Conservation (phyloP, 768 basidiomycete species). For the Mycena rebaudengoi region DNA sequence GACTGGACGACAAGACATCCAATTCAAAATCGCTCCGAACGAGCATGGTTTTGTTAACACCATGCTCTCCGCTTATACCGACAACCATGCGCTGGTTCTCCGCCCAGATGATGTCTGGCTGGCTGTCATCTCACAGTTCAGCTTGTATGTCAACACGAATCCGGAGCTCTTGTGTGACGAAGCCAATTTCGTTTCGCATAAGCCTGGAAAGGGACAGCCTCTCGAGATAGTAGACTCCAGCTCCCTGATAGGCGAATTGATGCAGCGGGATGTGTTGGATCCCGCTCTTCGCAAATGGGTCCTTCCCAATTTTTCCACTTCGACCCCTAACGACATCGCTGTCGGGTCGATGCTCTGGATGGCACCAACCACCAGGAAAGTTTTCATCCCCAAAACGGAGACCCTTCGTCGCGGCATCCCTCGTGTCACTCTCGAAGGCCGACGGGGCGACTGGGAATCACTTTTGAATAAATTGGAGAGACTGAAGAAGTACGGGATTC, state of each 20-base stretch:
- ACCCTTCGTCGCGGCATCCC: background rate
- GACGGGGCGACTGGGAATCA: background rate
- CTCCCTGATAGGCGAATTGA: background rate
- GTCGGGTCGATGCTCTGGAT: background rate
- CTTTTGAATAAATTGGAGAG: background rate
- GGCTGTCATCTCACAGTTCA: background rate
- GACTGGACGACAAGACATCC: background rate
- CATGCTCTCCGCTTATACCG: background rate
- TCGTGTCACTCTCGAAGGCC: background rate
- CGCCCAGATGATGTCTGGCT: slow-evolving; percentile 1
- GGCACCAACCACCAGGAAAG: background rate
- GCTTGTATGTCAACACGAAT: background rate
- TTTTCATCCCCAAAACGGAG: background rate
- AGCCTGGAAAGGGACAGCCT: background rate
- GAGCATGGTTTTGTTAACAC: background rate
- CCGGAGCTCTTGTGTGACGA: background rate
- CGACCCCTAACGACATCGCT: background rate
- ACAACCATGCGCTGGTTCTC: background rate
- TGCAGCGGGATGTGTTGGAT: background rate
- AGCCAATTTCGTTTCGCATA: background rate
- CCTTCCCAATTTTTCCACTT: background rate
- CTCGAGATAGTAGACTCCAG: background rate
- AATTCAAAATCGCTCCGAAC: background rate
- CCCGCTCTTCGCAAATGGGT: background rate
- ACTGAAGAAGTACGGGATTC: background rate